Evolutionary conservation across 805 yeast species (phyloP), one percentile per base, ranked within the genome.

Genomic region (Metschnikowia continentalis): DNA sequence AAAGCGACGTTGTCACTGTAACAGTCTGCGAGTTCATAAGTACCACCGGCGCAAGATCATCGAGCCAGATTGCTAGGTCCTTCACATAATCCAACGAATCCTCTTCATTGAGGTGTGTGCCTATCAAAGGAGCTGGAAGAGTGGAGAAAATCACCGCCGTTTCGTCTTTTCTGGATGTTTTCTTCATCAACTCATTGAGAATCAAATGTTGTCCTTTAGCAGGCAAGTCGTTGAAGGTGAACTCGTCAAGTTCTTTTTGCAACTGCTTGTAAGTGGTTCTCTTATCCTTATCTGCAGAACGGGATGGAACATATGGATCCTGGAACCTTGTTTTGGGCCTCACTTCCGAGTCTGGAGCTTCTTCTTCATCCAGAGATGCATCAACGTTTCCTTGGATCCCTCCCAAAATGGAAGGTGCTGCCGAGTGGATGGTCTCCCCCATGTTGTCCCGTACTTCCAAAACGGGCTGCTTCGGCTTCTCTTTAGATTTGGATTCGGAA

Each of bases 1-100:
- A 91, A 54, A 92, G 72, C 33, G 96, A 94, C 5, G 97, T 91
- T 0, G 99, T 92, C 2, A 92, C 99, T 0, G 99, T 94, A 76
- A 94, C 90, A 0, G 96, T 86, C 70, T 90, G 96, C 0, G 97
- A 89, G 62, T 94, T 92, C 49, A 94, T 77, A 54, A 94, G 68
- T 64, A 94, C 64, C 1, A 82, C 77, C 0, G 98, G 97, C 0
- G 97, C 97, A 37, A 94, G 70, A 4, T 80, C 89, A 41, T 82
- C 80, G 50, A 92, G 76, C 94, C 97, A 89, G 5, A 87, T 67
- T 43, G 90, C 86, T 47, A 92, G 72, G 58, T 85, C 84, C 50
- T 83, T 82, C 14, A 88, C 81, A 63, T 90, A 92, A 35, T 87
- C 90, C 39, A 82, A 68, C 47, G 96, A 81, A 19, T 83, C 91